Evolutionary conservation across 495 filamentous ascomycete genomes (phyloP), one percentile per base, ranked within the genome.

Genomic region (Neurospora sp.): DNA sequence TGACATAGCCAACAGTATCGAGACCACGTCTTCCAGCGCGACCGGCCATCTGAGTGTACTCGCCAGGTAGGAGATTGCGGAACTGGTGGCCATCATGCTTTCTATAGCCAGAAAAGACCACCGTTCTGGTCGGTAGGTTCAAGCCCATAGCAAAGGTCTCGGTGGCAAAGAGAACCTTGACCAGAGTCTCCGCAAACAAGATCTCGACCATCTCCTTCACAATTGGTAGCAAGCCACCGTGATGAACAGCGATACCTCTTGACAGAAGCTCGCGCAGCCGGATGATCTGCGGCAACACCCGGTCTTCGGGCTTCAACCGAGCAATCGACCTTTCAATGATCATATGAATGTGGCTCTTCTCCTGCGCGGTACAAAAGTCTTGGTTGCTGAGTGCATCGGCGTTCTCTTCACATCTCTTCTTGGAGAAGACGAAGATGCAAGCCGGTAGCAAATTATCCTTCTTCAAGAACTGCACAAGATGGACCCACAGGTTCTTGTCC

Each of bases 81-180:
- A 98, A 98, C 13, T 85, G 83, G 77, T 94, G 92, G 42, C 94
- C 96, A 79, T 98, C 96, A 74, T 97, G 94, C 78, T 99, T 99
- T 70, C 96, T 89, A 82, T 93, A 98, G 17, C 96, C 96, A 54
- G 96, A 98, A 79, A 99, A 99, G 11, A 97, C 95, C 3, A 99
- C 96, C 2, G 96, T 99, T 75, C 96, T 88, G 9, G 96, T 99
- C 17, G 96, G 96, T 72, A 99, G 83, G 77, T 99, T 99, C 28
- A 99, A 83, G 43, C 96, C 96, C 96, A 99, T 99, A 38, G 96
- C 96, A 82, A 99, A 99, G 0, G 96, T 99, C 80, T 99, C 96
- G 0, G 96, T 99, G 1, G 96, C 96, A 78, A 99, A 99, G 19
- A 99, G 87, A 17, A 98, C 92, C 81, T 98, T 99, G 39, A 99